phyloP scores from a whole-genome alignment of 73 alveolate genomes.

The Tetrahymena malaccensis region DNA sequence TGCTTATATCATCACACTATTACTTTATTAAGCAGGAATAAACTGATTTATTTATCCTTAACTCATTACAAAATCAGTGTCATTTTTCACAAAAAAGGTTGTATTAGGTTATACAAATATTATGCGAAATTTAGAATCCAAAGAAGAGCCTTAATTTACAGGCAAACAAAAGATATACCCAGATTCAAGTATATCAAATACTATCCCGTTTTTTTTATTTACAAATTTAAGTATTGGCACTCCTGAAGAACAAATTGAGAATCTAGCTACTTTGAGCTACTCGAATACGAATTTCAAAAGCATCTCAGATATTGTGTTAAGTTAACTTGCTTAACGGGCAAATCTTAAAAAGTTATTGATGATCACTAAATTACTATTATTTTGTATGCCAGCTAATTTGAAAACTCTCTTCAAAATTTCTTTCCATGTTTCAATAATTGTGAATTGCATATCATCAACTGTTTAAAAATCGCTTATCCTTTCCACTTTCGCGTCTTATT shows the following conservation, averaged over 20 bases:
- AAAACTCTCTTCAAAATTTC: neutral
- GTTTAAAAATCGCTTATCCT: neutral
- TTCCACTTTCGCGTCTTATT: neutral
- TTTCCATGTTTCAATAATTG: neutral
- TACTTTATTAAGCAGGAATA: neutral
- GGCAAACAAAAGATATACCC: neutral
- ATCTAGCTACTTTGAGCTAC: neutral
- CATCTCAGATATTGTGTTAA: neutral
- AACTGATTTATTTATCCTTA: neutral
- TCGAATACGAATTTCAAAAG: neutral
- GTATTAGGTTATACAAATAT: neutral
- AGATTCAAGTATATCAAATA: neutral
- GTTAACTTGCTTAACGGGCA: neutral
- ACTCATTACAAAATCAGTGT: neutral
- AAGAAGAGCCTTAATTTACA: neutral
- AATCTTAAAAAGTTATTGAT: neutral
- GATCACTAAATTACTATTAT: neutral
- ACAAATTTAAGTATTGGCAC: neutral
- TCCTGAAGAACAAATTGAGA: neutral
- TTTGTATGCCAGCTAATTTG: neutral
- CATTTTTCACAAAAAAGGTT: neutral
- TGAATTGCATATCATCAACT: neutral
- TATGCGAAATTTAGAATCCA: neutral
- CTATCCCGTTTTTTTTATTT: neutral
- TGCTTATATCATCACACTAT: neutral